Percentiles rank a stretch among this genome's conserved stretches.
Evolutionary conservation across 768 basidiomycete genomes (phyloP).

Genomic region (Calocybe cyanea): DNA sequence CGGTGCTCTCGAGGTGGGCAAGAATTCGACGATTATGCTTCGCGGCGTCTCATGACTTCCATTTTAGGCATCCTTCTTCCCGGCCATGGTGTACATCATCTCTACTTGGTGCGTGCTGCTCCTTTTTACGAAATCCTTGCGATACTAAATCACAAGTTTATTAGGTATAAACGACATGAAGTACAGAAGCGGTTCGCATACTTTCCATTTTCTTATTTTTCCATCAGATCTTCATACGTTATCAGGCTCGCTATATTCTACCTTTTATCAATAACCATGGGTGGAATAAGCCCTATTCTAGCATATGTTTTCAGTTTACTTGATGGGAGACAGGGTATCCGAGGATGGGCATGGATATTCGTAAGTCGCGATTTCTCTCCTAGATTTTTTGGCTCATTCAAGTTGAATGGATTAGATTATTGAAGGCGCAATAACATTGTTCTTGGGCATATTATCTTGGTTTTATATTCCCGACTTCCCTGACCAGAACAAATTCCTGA

Average conservation of each 20-base stretch:
- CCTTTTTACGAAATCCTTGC: neutral
- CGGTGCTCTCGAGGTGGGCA: constrained; percentile 39
- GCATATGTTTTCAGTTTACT: constrained; percentile 40
- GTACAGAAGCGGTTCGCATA: constrained; percentile 37
- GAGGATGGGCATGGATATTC: constrained; percentile 51
- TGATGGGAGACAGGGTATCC: constrained; percentile 33
- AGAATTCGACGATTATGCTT: neutral
- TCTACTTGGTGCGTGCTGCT: constrained; percentile 34
- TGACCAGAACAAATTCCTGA: constrained; percentile 42
- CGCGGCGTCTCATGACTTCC: constrained; percentile 1
- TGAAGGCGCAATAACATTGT: constrained; percentile 40
- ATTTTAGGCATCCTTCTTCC: constrained; percentile 40
- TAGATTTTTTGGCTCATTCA: neutral
- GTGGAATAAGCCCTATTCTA: constrained; percentile 40
- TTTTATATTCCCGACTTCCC: constrained; percentile 44
- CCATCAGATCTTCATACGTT: constrained; percentile 1
- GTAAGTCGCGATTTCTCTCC: constrained; percentile 21
- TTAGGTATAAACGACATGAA: constrained; percentile 43
- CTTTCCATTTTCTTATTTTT: neutral
- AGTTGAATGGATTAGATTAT: constrained; percentile 29
- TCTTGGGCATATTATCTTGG: constrained; percentile 37
- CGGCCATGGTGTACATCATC: constrained; percentile 42
- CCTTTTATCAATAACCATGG: constrained; percentile 34
- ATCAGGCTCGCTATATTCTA: constrained; percentile 36
- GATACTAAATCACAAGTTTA: constrained; percentile 5